phyloP scores from a whole-genome alignment of 257 asterid genomes.

The Asclepias syriaca region DNA sequence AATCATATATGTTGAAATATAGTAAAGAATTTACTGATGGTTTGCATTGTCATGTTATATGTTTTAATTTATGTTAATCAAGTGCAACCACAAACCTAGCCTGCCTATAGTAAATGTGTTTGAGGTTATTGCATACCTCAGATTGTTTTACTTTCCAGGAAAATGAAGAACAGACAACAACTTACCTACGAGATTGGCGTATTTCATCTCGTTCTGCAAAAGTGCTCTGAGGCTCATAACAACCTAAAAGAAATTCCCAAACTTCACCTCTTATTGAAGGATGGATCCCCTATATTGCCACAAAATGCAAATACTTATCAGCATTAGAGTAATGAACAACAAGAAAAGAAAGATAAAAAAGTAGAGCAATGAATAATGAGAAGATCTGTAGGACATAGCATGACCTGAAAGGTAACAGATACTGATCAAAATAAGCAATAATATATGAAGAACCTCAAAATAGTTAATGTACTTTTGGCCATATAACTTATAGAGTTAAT shows the following conservation, averaged over 20 bases:
- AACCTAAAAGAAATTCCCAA: constrained; percentile 95
- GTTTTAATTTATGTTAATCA: not conserved
- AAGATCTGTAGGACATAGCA: not conserved
- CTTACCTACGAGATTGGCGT: constrained; percentile 65
- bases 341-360: not conserved
- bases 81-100: not conserved
- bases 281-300: constrained; percentile 68
- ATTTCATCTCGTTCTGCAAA: constrained; percentile 77
- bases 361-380: not conserved
- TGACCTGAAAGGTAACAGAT: not conserved
- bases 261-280: constrained; percentile 98
- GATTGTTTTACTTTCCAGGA: not conserved
- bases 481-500: too few species aligned
- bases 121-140: not conserved
- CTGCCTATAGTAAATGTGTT: not conserved
- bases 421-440: constrained; percentile 1
- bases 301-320: constrained; percentile 6
- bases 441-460: too few species aligned
- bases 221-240: constrained; percentile 82
- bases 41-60: too few species aligned
- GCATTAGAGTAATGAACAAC: not conserved
- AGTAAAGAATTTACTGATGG: not conserved
- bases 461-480: too few species aligned
- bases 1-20: not conserved
- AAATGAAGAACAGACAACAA: constrained; percentile 13